phyloP scores from a whole-genome alignment of 2,329 filamentous ascomycete species.

The Aureobasidium melanogenum region DNA sequence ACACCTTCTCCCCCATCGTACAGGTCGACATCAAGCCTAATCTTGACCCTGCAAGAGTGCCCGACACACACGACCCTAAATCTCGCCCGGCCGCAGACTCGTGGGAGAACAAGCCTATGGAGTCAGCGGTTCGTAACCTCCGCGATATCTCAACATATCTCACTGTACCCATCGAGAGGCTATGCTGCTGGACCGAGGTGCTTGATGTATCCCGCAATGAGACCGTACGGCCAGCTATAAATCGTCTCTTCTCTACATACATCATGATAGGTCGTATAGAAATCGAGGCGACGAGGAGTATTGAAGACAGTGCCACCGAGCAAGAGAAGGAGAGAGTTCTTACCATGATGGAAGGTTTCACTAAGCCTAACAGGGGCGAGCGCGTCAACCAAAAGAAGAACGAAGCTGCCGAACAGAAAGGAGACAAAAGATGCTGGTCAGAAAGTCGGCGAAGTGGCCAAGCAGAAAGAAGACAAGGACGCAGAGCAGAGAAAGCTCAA shows the following conservation, averaged over 20 bases:
- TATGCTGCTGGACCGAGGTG: neutral
- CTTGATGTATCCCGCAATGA: neutral
- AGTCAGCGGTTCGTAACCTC: neutral
- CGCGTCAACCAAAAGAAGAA: neutral
- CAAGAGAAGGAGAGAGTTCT: neutral
- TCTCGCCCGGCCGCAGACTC: neutral
- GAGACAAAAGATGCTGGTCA: too few species aligned
- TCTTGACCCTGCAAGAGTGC: too few species aligned
- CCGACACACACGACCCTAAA: too few species aligned
- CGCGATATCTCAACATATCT: neutral
- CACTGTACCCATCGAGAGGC: neutral
- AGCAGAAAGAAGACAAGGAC: neutral
- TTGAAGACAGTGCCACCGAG: neutral
- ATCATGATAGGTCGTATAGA: rapidly evolving
- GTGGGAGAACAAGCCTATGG: neutral
- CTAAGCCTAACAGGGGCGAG: too few species aligned
- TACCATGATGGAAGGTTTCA: neutral
- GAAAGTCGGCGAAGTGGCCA: neutral
- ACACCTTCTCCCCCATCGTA: too few species aligned
- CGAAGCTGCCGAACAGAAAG: neutral
- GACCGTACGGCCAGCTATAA: neutral
- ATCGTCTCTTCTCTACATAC: neutral
- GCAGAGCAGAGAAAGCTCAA: neutral
- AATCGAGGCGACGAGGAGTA: rapidly evolving
- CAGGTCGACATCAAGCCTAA: too few species aligned